Evolutionary conservation across 345 rosid genomes (phyloP).

Genomic region (Hibiscus syriacus): DNA sequence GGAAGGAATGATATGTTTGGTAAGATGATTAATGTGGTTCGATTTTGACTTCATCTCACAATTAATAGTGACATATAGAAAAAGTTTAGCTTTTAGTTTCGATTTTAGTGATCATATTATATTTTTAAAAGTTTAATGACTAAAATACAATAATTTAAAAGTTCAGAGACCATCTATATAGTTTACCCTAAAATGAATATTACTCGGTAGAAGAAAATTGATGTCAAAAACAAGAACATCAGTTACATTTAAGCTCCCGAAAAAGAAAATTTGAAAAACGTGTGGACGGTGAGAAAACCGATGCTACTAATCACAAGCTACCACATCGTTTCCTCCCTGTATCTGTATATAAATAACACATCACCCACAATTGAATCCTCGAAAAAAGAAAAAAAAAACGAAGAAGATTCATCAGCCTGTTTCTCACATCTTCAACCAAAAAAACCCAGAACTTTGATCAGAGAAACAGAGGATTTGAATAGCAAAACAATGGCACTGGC

Average conservation of each 20-base stretch:
- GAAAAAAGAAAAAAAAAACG: background rate
- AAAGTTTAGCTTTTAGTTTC: too few species aligned
- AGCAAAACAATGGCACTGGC: constrained; percentile 41
- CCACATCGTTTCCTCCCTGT: background rate
- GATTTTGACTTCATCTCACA: too few species aligned
- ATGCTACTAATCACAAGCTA: background rate
- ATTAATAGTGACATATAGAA: too few species aligned
- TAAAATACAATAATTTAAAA: too few species aligned
- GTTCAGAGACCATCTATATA: too few species aligned
- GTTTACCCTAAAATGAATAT: background rate
- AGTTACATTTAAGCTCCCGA: background rate
- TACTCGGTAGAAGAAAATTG: background rate
- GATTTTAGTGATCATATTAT: too few species aligned
- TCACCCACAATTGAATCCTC: background rate
- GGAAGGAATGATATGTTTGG: too few species aligned
- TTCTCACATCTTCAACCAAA: too few species aligned
- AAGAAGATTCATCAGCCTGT: background rate
- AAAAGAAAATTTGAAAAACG: constrained; percentile 40
- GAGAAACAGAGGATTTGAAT: background rate
- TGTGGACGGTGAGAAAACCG: constrained; percentile 48
- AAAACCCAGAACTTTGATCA: background rate
- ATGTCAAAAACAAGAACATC: background rate
- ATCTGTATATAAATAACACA: background rate
- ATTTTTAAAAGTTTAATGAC: too few species aligned
- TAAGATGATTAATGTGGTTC: too few species aligned